These are phyloP conservation scores for Geotrichum bryndzae DNA, from an alignment of 1,139 yeast species.

Conservation along the genomic window DNA sequence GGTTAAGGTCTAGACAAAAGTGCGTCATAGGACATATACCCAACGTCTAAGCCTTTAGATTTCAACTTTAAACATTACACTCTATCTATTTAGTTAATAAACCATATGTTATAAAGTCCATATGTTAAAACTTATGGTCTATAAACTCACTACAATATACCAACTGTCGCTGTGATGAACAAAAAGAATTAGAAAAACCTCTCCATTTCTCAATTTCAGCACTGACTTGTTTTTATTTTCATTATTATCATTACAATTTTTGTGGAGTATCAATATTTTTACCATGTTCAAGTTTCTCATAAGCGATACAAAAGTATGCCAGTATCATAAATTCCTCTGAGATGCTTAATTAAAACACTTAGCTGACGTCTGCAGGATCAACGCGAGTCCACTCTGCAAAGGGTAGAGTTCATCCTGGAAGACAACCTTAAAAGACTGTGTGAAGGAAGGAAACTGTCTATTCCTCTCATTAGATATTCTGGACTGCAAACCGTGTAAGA, in stretches of 20 bases:
- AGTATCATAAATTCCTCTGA: neutral
- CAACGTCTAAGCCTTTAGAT: neutral
- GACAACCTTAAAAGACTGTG: neutral
- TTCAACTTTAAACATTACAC: neutral
- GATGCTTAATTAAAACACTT: neutral
- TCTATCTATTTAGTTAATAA: neutral
- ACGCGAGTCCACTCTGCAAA: neutral
- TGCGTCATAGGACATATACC: neutral
- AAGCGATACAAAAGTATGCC: constrained; percentile 3
- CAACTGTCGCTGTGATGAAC: too few species aligned
- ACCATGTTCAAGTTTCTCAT: neutral
- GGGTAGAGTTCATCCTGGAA: constrained; percentile 2
- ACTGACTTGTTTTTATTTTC: neutral
- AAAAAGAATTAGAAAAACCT: too few species aligned
- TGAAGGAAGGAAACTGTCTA: neutral
- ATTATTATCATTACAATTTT: too few species aligned
- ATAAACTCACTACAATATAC: too few species aligned
- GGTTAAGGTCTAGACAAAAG: neutral
- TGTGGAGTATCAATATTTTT: neutral
- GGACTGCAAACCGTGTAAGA: neutral
- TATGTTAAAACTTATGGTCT: too few species aligned
- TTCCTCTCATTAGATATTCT: neutral
- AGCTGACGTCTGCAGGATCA: neutral
- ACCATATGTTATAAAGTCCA: neutral
- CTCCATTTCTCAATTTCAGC: neutral